phyloP scores from a whole-genome alignment of 2,329 filamentous ascomycete species.

The Fusarium austroafricanum region DNA sequence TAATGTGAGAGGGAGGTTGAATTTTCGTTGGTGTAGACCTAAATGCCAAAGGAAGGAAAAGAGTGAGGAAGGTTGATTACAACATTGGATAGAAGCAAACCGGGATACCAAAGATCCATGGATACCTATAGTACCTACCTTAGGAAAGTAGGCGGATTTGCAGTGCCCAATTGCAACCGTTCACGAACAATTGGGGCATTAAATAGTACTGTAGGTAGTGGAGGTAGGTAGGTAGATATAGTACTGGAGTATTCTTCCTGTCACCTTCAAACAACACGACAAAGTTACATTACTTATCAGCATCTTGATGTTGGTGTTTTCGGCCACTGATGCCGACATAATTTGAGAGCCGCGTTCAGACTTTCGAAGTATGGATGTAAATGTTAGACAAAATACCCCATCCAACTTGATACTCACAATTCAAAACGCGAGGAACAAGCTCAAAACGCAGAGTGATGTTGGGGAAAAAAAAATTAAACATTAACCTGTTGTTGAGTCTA shows the following conservation, averaged over 20 bases:
- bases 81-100: not conserved
- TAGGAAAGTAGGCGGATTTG: no score
- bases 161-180: not conserved
- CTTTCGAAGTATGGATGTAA: no score
- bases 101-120: no score
- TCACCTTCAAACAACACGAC: not conserved
- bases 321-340: not conserved
- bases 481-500: not conserved
- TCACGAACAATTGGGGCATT: not conserved
- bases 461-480: not conserved
- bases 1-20: not conserved
- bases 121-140: no score
- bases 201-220: no score
- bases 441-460: no score
- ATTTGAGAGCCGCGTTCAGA: not conserved
- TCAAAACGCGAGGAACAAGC: not conserved
- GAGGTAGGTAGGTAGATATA: no score
- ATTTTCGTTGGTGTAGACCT: not conserved
- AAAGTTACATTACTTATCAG: no score
- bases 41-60: not conserved
- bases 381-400: no score
- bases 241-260: not conserved
- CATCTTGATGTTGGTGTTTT: conserved; percentile 1
- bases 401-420: not conserved
- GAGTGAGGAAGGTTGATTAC: not conserved